Evolutionary conservation across 1,284 basidiomycete genomes (phyloP).

Genomic region (Stygiomarasmius scandens): DNA sequence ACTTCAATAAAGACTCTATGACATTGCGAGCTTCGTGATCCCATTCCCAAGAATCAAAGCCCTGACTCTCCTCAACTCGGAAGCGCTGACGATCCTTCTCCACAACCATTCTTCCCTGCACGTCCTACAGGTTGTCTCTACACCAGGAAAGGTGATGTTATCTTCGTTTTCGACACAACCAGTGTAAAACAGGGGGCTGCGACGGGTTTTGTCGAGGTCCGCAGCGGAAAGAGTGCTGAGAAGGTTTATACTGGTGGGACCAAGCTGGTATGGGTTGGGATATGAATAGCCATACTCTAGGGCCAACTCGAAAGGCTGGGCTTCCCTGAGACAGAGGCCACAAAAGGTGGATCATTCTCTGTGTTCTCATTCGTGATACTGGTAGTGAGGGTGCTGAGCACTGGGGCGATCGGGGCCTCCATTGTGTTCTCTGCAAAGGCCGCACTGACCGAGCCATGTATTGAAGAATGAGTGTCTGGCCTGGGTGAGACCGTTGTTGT

Average conservation of each 20-base stretch:
- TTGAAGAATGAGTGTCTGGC: conserved; percentile 48
- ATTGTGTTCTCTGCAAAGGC: conserved; percentile 67
- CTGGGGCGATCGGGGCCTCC: background rate
- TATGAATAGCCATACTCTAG: conserved; percentile 51
- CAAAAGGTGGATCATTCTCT: conserved; percentile 56
- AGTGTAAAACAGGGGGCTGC: conserved; percentile 41
- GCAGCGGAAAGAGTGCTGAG: too few relatives aligned
- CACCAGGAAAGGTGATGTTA: conserved; percentile 62
- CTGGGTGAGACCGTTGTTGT: conserved; percentile 48
- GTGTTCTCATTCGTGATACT: background rate
- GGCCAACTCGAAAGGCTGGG: conserved; percentile 40
- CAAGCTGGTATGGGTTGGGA: too few relatives aligned
- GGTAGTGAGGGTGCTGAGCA: background rate
- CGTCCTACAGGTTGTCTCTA: conserved; percentile 64
- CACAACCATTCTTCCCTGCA: conserved; percentile 67
- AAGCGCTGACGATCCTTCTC: conserved; percentile 46
- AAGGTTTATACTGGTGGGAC: too few relatives aligned
- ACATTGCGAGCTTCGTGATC: conserved; percentile 36
- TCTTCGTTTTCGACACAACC: conserved; percentile 71
- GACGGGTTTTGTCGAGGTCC: too few relatives aligned
- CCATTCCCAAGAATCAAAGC: conserved; percentile 31
- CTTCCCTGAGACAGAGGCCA: conserved; percentile 68
- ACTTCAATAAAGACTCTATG: conserved; percentile 70
- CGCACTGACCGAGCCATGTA: conserved; percentile 46
- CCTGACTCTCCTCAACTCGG: conserved; percentile 64